Evolutionary conservation across 306 rosid genomes (phyloP), one percentile per base, ranked within the genome.

Genomic region (Castanea sativa): DNA sequence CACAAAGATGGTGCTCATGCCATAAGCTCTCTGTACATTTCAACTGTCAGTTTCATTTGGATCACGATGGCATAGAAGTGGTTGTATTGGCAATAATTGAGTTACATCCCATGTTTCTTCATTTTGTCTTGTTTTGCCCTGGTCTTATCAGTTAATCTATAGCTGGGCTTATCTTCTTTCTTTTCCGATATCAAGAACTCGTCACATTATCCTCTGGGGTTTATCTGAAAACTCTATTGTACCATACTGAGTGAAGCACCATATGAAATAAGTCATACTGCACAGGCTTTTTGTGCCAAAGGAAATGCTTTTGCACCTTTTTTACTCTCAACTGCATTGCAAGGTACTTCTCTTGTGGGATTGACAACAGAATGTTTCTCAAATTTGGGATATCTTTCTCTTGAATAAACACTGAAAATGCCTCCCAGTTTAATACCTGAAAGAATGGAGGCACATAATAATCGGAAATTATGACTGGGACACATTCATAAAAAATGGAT

Each of bases 171-270:
- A 35, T 77, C 9, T 25, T 15, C 61, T 58, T 45, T 41, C 2
- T 23, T 67, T 60, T 71, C 13, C 23, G 30, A 52, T 5, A 2
- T 19, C 64, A 35, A 45, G 35, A 65, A 68, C 67, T 43, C 19
- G 13, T 52, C 19, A 25, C 45, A 33, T 56, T 23, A 30, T 79
- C 74, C 78, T 25, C 14, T 79, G 87, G 77, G 57, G 69, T 78
- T 68, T 16, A 88, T 78, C 69, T 91, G 96, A 74, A 83, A 79
- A 94, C 80, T 82, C 96, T 86, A 30, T 74, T 91, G 83, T 88
- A 78, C 97, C 97, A 94, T 59, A 91, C 78, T 43, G 97, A 82
- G 61, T 94, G 97, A 83, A 90, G 97, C 52, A 83, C 82, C 98
- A 93, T 91, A 67, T 91, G 94, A 85, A 89, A 93, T 43, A 91